phyloP scores from a whole-genome alignment of 805 yeast genomes.

The Sugiyamaella floridensis region DNA sequence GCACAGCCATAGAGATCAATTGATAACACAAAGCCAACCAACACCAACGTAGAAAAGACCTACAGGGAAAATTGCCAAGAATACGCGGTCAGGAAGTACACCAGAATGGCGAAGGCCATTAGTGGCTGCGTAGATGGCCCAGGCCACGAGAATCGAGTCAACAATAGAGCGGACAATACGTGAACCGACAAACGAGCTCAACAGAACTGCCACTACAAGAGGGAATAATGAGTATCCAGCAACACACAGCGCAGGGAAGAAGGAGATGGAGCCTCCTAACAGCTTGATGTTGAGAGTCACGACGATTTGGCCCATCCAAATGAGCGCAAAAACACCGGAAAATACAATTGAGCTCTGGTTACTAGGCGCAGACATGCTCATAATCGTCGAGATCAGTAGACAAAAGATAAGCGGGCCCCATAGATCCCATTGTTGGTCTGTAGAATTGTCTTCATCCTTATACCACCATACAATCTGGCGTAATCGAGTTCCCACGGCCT shows the following conservation, averaged over 20 bases:
- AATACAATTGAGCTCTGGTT: conserved; percentile 47
- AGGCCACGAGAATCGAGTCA: conserved; percentile 41
- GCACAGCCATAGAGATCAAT: conserved; percentile 23
- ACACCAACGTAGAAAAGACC: conserved; percentile 54
- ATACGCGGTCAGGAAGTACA: conserved; percentile 53
- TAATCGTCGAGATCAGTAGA: conserved; percentile 45
- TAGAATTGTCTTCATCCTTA: conserved; percentile 16
- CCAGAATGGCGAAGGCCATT: conserved; percentile 57
- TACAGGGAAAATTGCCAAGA: conserved; percentile 61
- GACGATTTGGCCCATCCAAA: conserved; percentile 56
- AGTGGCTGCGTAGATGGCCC: conserved; percentile 61
- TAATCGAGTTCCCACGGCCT: conserved; percentile 38
- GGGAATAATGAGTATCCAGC: conserved; percentile 69
- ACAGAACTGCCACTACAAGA: conserved; percentile 45
- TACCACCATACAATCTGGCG: conserved; percentile 40
- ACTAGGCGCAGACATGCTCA: conserved; percentile 39
- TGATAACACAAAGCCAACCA: conserved; percentile 61
- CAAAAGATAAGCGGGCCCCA: conserved; percentile 69
- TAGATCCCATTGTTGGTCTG: conserved; percentile 31
- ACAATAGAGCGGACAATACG: conserved; percentile 44
- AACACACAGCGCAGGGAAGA: conserved; percentile 61
- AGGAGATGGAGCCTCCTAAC: conserved; percentile 54
- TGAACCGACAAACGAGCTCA: conserved; percentile 43
- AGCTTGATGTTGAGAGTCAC: conserved; percentile 61
- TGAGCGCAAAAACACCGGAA: conserved; percentile 55